These are phyloP conservation scores for Candida boleticola DNA, from an alignment of 805 yeast genomes.

Conservation along the genomic window DNA sequence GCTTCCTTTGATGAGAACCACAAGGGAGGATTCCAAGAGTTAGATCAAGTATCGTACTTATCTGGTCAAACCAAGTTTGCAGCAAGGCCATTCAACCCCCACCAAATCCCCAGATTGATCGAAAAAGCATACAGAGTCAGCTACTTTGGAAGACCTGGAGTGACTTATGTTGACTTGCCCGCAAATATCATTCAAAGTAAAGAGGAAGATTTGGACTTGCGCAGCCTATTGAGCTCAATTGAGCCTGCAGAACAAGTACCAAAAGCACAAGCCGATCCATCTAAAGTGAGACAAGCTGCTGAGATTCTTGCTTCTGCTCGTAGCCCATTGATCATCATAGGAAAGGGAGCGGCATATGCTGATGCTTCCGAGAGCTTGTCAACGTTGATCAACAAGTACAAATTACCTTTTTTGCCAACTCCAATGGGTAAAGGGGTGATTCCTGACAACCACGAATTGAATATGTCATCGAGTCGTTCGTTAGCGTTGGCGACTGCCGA, in stretches of 20 bases:
- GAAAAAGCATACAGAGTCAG: constrained; percentile 46
- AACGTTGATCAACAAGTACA: constrained; percentile 38
- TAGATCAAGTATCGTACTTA: constrained; percentile 59
- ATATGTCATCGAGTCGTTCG: constrained; percentile 64
- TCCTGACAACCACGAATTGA: constrained; percentile 45
- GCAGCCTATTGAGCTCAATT: neutral
- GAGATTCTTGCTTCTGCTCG: constrained; percentile 29
- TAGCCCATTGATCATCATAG: constrained; percentile 56
- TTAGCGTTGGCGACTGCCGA: constrained; percentile 57
- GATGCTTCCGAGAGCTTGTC: constrained; percentile 40
- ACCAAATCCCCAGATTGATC: constrained; percentile 36
- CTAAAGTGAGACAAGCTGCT: constrained; percentile 34
- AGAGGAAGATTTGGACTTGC: neutral
- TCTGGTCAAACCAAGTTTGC: constrained; percentile 50
- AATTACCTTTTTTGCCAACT: constrained; percentile 62
- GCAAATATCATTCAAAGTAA: constrained; percentile 52
- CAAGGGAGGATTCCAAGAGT: constrained; percentile 69
- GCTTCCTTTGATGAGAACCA: constrained; percentile 45
- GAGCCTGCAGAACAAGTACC: constrained; percentile 19
- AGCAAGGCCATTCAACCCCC: constrained; percentile 36
- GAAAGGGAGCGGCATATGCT: constrained; percentile 60
- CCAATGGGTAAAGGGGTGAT: constrained; percentile 80
- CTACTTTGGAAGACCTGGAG: constrained; percentile 55
- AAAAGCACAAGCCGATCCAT: constrained; percentile 32
- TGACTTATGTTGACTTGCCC: constrained; percentile 63